A percentile compares a stretch with the other conserved stretches of the same genome.
phyloP scores from a whole-genome alignment of 2,329 filamentous ascomycete species.

The Verticillium zaregamsianum region DNA sequence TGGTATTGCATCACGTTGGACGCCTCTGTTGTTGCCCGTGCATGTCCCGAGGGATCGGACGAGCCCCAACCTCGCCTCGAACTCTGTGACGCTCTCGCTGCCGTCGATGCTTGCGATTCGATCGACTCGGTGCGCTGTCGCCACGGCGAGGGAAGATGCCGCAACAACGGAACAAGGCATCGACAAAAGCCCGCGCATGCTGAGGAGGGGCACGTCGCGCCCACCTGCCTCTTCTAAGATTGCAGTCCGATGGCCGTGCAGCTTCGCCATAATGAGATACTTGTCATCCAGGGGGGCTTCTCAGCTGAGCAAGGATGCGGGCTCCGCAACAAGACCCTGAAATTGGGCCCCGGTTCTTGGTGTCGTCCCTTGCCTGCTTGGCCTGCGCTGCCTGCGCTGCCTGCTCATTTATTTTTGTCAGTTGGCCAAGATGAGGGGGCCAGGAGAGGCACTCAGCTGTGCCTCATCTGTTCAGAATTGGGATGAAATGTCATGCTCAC shows the following conservation, averaged over 20 bases:
- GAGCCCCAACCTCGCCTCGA: neutral
- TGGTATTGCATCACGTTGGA: neutral
- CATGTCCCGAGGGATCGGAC: neutral
- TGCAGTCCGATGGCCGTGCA: neutral
- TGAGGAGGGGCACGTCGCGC: neutral
- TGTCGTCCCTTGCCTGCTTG: neutral
- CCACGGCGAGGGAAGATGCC: neutral
- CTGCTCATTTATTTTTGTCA: neutral
- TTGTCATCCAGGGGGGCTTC: neutral
- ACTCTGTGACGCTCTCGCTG: neutral
- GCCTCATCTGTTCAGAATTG: neutral
- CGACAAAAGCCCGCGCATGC: neutral
- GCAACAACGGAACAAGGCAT: neutral
- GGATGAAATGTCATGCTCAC: slow-evolving; percentile 1
- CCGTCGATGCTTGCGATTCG: neutral
- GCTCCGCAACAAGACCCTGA: neutral
- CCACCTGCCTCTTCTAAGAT: neutral
- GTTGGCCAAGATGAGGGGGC: neutral
- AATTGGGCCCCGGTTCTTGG: neutral
- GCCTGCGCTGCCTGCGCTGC: neutral
- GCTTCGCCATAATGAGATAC: neutral
- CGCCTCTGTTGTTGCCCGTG: neutral
- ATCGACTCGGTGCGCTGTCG: neutral
- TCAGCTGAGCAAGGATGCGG: neutral
- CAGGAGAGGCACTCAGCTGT: neutral